Base-by-base conservation (phyloP, 257 asterid species). In the Jasminum sambac region DNA sequence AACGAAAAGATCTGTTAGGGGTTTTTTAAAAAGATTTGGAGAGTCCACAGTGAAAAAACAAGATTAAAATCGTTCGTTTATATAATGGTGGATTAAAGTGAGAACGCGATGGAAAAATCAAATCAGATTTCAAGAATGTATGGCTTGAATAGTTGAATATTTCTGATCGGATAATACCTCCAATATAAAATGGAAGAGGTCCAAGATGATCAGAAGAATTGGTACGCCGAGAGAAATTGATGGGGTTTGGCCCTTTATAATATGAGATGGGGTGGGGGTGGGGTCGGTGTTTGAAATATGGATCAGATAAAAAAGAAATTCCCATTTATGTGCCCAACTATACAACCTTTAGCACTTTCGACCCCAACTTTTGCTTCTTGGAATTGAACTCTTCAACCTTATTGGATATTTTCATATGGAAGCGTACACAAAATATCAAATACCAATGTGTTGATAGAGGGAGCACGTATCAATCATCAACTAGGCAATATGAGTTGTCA, bases 221-320 rank as follows among this genome's bases (percentile, higher is more conserved):
- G 23, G 23, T 5, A 73, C 72, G 72, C 41, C 64, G 48, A 50
- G 66, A 48, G 63, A 74, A 37, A 40, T 17, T 55, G 52, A 67
- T 66, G 25, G 71, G 2, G 66, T 16, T 11, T 46, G 34, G 69
- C 13, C 44, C 17, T 9, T 42, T 67, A 14, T 63, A 58, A 21
- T 9, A 14, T 1, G 23, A 50, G 3, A 68, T 14, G 6, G 26
- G 36, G 46, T 19, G 69, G 61, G 40, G 44, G 48, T 19, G 62
- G 62, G 48, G 69, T 67, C 0, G 10, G 8, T n/a, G 41, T 67
- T 8, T 8, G 40, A 61, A 46, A 46, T 10, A 44, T 12, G 23
- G 61, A 61, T 21, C 2, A 42, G 16, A 26, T 30, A 11, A 21
- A 69, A 24, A 34, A 34, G 41, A 38, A 11, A 42, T 34, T 26